A percentile compares a stretch with the other conserved stretches of the same genome.
phyloP scores from a whole-genome alignment of 208 protist genomes.

The Acanthamoeba royreba region DNA sequence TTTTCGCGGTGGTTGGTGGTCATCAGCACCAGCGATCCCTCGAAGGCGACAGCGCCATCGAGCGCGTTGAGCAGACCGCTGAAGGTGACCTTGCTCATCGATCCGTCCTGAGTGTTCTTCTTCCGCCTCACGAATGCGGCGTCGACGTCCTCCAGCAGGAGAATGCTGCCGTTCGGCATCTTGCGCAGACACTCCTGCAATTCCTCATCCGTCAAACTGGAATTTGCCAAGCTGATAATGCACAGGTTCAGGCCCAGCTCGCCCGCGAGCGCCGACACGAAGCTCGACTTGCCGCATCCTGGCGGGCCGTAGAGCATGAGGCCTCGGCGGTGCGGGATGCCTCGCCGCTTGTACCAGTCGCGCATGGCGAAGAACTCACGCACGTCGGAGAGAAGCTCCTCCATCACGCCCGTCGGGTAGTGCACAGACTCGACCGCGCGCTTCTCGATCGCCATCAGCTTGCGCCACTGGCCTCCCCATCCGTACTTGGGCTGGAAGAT shows the following conservation, averaged over 20 bases:
- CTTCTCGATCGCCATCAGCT: background rate
- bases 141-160: slow-evolving; percentile 95
- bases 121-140: slow-evolving; percentile 82
- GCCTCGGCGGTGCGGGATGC: background rate
- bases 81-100: slow-evolving; percentile 76
- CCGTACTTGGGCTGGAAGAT: background rate
- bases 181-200: slow-evolving; percentile 82
- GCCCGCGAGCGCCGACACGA: slow-evolving; percentile 83
- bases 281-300: background rate
- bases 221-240: slow-evolving; percentile 73
- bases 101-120: background rate
- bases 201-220: background rate
- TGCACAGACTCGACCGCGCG: background rate
- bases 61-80: background rate
- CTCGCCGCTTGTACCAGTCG: background rate
- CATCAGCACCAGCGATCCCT: slow-evolving; percentile 93
- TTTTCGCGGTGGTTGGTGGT: slow-evolving; percentile 95
- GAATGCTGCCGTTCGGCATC: slow-evolving; percentile 82
- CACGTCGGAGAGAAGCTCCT: background rate
- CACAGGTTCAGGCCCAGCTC: slow-evolving; percentile 90
- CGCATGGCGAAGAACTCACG: background rate
- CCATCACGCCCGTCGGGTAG: background rate
- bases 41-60: slow-evolving; percentile 92
- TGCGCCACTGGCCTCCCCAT: background rate
- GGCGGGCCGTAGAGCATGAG: background rate